These are phyloP conservation scores for Trichophyton equinum DNA, from an alignment of 2,329 filamentous ascomycete species.

Conservation along the genomic window DNA sequence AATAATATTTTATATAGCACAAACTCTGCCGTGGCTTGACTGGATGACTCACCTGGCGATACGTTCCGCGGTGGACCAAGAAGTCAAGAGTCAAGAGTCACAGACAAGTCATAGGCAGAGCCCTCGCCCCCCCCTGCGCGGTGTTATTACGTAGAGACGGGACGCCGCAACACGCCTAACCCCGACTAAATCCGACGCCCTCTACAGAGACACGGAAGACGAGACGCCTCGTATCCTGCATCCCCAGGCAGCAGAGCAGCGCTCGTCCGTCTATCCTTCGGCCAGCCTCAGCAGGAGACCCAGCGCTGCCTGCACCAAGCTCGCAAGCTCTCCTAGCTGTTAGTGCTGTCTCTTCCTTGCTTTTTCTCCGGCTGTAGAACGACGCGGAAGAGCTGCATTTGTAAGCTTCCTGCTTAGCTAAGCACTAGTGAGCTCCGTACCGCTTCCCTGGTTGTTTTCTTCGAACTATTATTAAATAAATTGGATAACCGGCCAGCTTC, in stretches of 20 bases:
- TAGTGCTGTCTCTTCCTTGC: not conserved
- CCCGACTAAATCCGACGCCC: not conserved
- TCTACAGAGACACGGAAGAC: not conserved
- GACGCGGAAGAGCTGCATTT: not conserved
- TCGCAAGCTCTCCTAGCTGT: not conserved
- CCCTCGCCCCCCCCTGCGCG: no score
- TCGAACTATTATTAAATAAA: not conserved
- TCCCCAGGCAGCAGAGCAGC: not conserved
- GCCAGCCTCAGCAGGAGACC: not conserved
- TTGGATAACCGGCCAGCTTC: not conserved
- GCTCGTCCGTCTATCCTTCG: not conserved
- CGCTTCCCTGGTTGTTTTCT: not conserved
- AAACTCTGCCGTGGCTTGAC: no score
- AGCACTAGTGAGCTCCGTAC: not conserved
- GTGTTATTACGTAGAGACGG: not conserved
- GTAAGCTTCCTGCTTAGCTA: not conserved
- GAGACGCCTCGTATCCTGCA: not conserved
- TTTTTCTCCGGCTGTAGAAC: not conserved
- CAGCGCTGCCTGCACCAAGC: not conserved
- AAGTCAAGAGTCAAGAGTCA: no score
- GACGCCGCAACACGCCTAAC: not conserved
- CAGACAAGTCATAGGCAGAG: no score
- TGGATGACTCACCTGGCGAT: no score
- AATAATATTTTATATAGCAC: no score
- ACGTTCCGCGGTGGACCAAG: no score